Percentiles rank a stretch among this genome's conserved stretches.
These are phyloP conservation scores for Modicella reniformis DNA, from an alignment of 371 early-diverging fungal genomes.

Conservation along the genomic window DNA sequence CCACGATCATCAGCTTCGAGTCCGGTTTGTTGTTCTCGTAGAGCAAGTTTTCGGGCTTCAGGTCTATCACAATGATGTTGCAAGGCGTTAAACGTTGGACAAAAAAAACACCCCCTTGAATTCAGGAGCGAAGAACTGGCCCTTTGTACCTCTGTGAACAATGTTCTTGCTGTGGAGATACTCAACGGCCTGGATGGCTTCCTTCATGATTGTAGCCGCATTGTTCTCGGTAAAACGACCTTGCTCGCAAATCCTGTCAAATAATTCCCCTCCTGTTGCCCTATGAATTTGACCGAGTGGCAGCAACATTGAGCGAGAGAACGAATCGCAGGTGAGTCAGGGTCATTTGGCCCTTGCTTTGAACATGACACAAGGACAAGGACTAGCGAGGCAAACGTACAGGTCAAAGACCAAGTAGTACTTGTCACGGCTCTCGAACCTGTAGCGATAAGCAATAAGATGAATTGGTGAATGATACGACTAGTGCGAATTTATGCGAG, in stretches of 20 bases:
- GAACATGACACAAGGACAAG: not conserved
- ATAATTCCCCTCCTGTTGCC: slow-evolving; percentile 90
- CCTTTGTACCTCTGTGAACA: slow-evolving; percentile 72
- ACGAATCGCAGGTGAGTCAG: not conserved
- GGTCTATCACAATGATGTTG: slow-evolving; percentile 56
- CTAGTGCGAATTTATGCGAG: not conserved
- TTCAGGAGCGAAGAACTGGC: not conserved
- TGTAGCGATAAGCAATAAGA: slow-evolving; percentile 4
- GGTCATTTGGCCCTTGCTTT: not conserved
- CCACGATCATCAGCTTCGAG: slow-evolving; percentile 71
- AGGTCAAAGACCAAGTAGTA: slow-evolving; percentile 92
- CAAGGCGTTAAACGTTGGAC: not conserved
- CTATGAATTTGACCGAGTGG: slow-evolving; percentile 34
- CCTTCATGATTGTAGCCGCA: slow-evolving; percentile 76
- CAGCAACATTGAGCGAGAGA: slow-evolving; percentile 3
- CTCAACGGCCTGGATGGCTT: slow-evolving; percentile 72
- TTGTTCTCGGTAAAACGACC: slow-evolving; percentile 91
- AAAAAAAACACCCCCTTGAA: not conserved
- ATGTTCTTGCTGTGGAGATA: slow-evolving; percentile 81
- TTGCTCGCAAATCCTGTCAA: slow-evolving; percentile 84
- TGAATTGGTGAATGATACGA: slow-evolving; percentile 4
- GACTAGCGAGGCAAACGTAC: slow-evolving; percentile 49
- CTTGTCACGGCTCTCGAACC: slow-evolving; percentile 71
- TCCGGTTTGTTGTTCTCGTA: slow-evolving; percentile 69
- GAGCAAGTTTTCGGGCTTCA: slow-evolving; percentile 86